phyloP scores from a whole-genome alignment of 2,329 filamentous ascomycete genomes.

The Calonectria honghensis region DNA sequence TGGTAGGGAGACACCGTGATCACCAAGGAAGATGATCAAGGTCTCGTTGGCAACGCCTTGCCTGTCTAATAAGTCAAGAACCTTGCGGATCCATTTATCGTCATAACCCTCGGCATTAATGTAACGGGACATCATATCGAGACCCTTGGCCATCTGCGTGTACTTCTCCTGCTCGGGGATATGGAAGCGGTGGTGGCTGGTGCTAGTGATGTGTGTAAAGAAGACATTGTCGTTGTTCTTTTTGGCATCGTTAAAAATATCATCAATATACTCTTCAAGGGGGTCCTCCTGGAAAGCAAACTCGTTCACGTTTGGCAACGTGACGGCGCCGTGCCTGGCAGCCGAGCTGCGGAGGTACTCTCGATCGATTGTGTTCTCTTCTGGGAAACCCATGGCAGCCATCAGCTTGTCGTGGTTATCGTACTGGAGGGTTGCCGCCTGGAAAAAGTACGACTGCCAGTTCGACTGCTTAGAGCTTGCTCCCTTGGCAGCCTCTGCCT shows the following conservation, averaged over 20 bases:
- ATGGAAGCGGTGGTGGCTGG: conserved; percentile 19
- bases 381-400: conserved; percentile 56
- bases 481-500: conserved; percentile 42
- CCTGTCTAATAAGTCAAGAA: conserved; percentile 53
- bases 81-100: conserved; percentile 21
- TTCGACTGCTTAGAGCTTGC: conserved; percentile 44
- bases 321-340: conserved; percentile 38
- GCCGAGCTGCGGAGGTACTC: conserved; percentile 56
- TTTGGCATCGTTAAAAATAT: conserved; percentile 9
- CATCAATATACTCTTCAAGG: conserved; percentile 4
- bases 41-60: conserved; percentile 59
- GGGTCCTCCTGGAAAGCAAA: conserved; percentile 11
- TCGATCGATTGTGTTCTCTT: conserved; percentile 51
- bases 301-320: conserved; percentile 3
- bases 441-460: conserved; percentile 60
- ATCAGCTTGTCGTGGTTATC: conserved; percentile 60
- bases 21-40: conserved; percentile 57
- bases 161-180: not conserved
- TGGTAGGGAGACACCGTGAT: conserved; percentile 59
- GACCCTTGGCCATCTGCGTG: not conserved
- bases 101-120: conserved; percentile 11
- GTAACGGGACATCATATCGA: conserved; percentile 18
- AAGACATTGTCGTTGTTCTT: not conserved
- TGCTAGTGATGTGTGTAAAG: conserved; percentile 13
- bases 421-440: conserved; percentile 58